phyloP scores from a whole-genome alignment of 306 rosid genomes.

The Herpetospermum pedunculosum region DNA sequence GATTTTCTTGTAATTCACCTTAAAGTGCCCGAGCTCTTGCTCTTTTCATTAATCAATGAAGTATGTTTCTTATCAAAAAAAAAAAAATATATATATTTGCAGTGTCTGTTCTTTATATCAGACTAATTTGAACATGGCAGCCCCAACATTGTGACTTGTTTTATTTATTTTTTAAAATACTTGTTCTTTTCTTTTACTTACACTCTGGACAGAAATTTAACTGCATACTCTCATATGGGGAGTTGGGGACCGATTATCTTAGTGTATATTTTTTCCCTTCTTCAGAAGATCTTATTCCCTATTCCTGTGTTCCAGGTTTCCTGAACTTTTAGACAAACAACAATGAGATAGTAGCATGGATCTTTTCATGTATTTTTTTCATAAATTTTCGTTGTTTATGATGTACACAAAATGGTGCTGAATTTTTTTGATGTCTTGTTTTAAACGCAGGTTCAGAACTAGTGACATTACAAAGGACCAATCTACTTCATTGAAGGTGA shows the following conservation, averaged over 20 bases:
- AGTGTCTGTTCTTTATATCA: background rate
- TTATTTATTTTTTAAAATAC: too few species aligned
- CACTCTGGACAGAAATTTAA: background rate
- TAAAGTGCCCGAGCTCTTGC: too few species aligned
- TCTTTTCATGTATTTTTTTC: background rate
- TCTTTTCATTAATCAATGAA: too few species aligned
- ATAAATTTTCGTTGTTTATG: background rate
- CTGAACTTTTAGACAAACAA: background rate
- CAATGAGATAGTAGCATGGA: background rate
- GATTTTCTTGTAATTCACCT: too few species aligned
- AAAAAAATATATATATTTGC: too few species aligned
- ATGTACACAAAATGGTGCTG: slow-evolving; percentile 1
- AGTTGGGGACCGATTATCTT: background rate
- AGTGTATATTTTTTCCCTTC: background rate
- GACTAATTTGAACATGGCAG: background rate
- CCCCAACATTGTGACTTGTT: background rate
- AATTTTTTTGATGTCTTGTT: background rate
- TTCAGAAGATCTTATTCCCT: background rate
- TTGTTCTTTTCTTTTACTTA: background rate
- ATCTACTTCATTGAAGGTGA: background rate
- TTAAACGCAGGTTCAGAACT: slow-evolving; percentile 6
- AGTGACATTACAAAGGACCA: background rate
- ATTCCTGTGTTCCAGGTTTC: background rate
- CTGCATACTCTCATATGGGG: background rate
- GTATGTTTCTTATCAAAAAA: too few species aligned